Evolutionary conservation across 225 moss, liverwort and hornwort genomes (phyloP).

Genomic region (Lunularia cruciata): DNA sequence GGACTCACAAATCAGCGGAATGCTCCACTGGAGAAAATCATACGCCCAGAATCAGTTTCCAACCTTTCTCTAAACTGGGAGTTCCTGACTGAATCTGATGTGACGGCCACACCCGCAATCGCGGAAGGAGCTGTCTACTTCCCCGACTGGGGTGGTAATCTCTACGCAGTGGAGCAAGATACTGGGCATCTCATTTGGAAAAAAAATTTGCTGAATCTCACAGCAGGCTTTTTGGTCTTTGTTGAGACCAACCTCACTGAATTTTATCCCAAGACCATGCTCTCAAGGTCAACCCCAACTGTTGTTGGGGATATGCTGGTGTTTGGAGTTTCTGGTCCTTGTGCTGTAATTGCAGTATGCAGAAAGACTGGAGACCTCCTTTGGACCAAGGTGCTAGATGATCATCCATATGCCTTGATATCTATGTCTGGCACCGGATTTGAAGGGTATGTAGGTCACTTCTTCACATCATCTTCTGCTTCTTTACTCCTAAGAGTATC

Average conservation of each 20-base stretch:
- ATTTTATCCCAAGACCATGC: background rate
- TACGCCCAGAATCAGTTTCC: background rate
- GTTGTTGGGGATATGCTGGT: constrained; percentile 24
- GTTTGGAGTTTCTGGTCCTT: constrained; percentile 16
- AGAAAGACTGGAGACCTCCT: constrained; percentile 21
- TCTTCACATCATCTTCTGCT: background rate
- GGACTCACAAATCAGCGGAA: constrained; percentile 14
- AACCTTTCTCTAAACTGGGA: constrained; percentile 22
- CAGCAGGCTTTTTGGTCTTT: background rate
- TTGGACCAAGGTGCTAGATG: constrained; percentile 22
- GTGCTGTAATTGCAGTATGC: constrained; percentile 18
- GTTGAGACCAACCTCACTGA: constrained; percentile 4
- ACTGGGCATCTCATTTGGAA: constrained; percentile 30
- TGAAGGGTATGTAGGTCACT: constrained; percentile 13
- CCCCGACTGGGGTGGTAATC: constrained; percentile 24
- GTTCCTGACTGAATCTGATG: constrained; percentile 19
- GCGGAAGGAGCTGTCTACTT: constrained; percentile 27
- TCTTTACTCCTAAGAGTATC: too few relatives aligned
- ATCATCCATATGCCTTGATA: constrained; percentile 16
- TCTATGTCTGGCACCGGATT: constrained; percentile 19
- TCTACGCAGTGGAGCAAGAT: constrained; percentile 28
- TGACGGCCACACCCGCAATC: constrained; percentile 34
- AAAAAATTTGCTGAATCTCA: constrained; percentile 28
- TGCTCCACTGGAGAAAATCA: constrained; percentile 5
- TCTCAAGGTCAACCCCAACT: constrained; percentile 22